These are phyloP conservation scores for Metarhizium anisopliae DNA, from an alignment of 2,329 filamentous ascomycete genomes.

Conservation along the genomic window DNA sequence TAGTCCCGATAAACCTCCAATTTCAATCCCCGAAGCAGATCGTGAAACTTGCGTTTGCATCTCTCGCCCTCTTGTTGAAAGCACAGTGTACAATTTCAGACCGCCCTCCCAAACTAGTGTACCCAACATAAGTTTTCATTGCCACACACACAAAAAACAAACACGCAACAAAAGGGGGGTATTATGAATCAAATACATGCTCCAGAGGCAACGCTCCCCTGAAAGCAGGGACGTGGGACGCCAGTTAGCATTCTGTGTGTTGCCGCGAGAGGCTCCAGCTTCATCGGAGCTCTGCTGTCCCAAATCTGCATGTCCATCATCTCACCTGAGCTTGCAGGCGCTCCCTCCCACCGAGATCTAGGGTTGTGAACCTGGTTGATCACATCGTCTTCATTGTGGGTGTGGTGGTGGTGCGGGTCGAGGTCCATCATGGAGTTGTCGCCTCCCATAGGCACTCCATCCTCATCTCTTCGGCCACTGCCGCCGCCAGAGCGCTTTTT, in stretches of 20 bases:
- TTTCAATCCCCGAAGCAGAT: neutral
- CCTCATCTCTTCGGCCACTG: conserved; percentile 10
- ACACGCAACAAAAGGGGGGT: neutral
- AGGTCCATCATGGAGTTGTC: conserved; percentile 33
- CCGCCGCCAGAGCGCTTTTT: conserved; percentile 16
- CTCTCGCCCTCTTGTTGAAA: neutral
- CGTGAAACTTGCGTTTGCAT: neutral
- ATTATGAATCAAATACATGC: neutral
- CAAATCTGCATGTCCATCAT: conserved; percentile 21
- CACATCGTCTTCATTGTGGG: conserved; percentile 23
- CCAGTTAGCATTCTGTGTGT: conserved; percentile 1
- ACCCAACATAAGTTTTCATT: neutral
- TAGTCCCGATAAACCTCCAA: neutral
- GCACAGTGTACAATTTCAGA: neutral
- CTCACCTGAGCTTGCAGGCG: conserved; percentile 12
- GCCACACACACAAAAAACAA: neutral
- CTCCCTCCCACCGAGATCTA: conserved; percentile 18
- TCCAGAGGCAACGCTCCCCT: neutral
- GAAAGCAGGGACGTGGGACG: neutral
- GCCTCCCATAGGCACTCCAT: conserved; percentile 28
- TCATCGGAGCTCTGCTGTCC: conserved; percentile 18
- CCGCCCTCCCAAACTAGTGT: neutral
- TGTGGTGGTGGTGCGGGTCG: conserved; percentile 26
- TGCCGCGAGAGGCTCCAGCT: conserved; percentile 16
- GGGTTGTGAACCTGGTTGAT: conserved; percentile 22